Base-by-base conservation (phyloP, 495 filamentous ascomycete species). In the Neurospora hispaniola region DNA sequence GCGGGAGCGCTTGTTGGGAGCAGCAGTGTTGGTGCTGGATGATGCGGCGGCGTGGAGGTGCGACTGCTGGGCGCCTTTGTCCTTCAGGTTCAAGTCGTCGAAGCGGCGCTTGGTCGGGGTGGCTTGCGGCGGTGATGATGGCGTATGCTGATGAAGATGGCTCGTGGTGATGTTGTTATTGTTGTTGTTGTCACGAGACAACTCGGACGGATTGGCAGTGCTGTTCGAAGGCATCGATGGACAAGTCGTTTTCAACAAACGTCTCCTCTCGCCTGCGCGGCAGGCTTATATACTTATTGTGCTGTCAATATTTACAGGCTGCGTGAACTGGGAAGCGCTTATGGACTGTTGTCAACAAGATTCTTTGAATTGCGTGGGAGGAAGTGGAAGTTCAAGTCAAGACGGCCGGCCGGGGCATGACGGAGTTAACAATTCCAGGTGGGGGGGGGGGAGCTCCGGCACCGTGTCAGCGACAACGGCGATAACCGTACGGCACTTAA, bases 1-100 rank as follows among this genome's bases (percentile, higher is more conserved):
- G 41, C 80, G 80, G 62, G 73, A 70, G 59, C 80, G 80, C 75
- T 82, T 82, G 59, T 76, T 70, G 27, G 76, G 48, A 11, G 48
- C n/a, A 54, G 46, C 11, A 71, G 4, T 41, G 12, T 46, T 66
- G 5, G 54, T 38, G 31, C 23, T 35, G 54, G 27, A 66, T 66
- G 54, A 66, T 8, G 48, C 20, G 48, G 20, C 5, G 12, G 48
- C 12, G 6, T 59, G 54, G 35, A 3, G 54, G 18, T 66, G 54
- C 54, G 54, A 27, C 27, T 62, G 54, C 6, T 62, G 23, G 54
- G 7, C 20, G 27, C 27, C 18, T 31, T 27, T 66, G 9, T 66
- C 27, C 12, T 35, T 66, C 6, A 35, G 23, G 7, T 66, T 38
- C 27, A 66, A 18, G 31, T 66, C 54, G 54, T 66, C 54, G 27